phyloP scores from a whole-genome alignment of 176 grass and related monocot species.

The Ensete glaucum region DNA sequence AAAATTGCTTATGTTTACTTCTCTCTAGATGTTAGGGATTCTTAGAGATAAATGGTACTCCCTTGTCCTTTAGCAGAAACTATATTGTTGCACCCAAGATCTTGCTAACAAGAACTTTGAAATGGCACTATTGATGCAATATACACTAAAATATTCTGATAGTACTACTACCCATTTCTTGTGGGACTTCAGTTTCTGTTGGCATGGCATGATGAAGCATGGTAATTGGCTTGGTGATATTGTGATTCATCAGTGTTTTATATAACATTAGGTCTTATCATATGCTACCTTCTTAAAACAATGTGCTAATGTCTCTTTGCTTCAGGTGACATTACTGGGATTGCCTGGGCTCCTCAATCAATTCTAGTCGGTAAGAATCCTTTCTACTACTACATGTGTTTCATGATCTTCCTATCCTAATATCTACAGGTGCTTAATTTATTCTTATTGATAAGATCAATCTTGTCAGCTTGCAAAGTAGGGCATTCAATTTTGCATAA shows the following conservation, averaged over 20 bases:
- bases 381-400: background rate
- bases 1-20: no score
- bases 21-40: no score
- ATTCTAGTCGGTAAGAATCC: slow-evolving; percentile 56
- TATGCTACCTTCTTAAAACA: background rate
- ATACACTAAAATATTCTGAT: no score
- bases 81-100: no score
- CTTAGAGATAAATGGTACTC: no score
- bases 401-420: background rate
- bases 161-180: no score
- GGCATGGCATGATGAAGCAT: background rate
- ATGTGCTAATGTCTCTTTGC: background rate
- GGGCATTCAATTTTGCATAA: background rate
- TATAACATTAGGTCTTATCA: background rate
- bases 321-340: slow-evolving; percentile 74
- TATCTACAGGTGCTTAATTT: background rate
- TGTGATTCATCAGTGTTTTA: no score
- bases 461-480: background rate
- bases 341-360: slow-evolving; percentile 54
- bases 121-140: no score
- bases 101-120: no score
- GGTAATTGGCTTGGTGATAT: background rate
- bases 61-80: no score
- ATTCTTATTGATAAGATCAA: background rate
- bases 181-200: background rate